Evolutionary conservation across 352 stramenopile genomes (phyloP), one percentile per base, ranked within the genome.

Genomic region (Phytophthora europaea): DNA sequence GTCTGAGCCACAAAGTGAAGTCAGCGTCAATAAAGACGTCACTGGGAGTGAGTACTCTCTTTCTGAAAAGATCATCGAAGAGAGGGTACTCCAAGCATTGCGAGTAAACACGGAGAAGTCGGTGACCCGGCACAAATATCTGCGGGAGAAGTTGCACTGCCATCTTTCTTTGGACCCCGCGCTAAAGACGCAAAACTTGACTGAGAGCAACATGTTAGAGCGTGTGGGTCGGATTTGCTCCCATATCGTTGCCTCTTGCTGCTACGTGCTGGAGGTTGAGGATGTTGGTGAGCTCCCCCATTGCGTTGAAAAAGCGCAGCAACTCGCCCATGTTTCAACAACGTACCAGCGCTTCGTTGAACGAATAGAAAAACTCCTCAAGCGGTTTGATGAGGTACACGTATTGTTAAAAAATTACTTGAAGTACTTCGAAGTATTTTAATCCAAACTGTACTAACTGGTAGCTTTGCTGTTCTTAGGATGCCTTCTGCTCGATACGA

Each of bases 331-430:
- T 15, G 63, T 85, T 5, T 75, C 80, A 18, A 69, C 72, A 22
- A 65, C 61, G 26, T 73, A 86, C 1, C 80, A 86, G 61, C 34
- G 43, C 18, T 87, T 87, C 48, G 53, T 80, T 4, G 69, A 83
- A 28, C 61, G 63, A 33, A 63, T 88, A 18, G 65, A 82, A n/a
- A 70, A 75, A 33, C 26, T 74, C 5, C 53, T 78, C 31, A 71
- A 73, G 23, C 69, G 51, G 23, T 75, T 77, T 70, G 67, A 77
- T 67, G 38, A 72, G 61, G 58, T 73, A 59, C 23, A 38, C 47
- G 9, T 20, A 16, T 6, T 50, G 43, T 22, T n/a, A n/a, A n/a
- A 7, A 50, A 16, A 16, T 22, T 50, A 50, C 9, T 15, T 16
- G 7, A n/a, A n/a, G n/a, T n/a, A n/a, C n/a, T n/a, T n/a, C n/a